Percentiles rank a stretch among this genome's conserved stretches.
Evolutionary conservation across 1,284 basidiomycete genomes (phyloP).

Genomic region (Lignosus rhinocerotis): DNA sequence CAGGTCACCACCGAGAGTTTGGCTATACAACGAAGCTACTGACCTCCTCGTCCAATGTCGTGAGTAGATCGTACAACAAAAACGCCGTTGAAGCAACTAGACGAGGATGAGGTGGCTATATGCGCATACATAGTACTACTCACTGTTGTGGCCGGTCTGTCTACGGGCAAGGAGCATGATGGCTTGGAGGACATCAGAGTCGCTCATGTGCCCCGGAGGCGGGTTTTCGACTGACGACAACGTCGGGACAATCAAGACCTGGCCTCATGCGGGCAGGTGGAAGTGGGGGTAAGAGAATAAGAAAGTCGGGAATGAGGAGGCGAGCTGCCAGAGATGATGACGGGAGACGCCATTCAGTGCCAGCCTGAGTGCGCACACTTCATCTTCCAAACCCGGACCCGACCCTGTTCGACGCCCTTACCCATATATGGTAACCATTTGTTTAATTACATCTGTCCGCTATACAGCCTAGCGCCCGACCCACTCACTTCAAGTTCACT

Average conservation of each 20-base stretch:
- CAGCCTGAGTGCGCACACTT: constrained; percentile 8
- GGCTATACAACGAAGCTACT: not conserved
- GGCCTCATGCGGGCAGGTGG: constrained; percentile 12
- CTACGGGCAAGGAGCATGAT: constrained; percentile 3
- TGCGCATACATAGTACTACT: not conserved
- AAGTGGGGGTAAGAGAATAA: not conserved
- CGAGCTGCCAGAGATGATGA: not conserved
- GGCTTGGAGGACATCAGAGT: constrained; percentile 9
- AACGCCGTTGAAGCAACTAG: constrained; percentile 13
- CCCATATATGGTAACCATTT: constrained; percentile 5
- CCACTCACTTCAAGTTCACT: too few species aligned
- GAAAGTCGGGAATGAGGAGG: not conserved
- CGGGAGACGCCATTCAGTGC: constrained; percentile 3
- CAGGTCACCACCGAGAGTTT: not conserved
- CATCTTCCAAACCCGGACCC: not conserved
- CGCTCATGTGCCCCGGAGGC: constrained; percentile 9
- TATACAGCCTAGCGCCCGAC: too few species aligned
- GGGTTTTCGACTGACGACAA: constrained; percentile 1
- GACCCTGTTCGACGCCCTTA: not conserved
- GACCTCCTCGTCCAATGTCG: constrained; percentile 21
- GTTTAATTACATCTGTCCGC: not conserved
- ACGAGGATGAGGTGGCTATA: not conserved
- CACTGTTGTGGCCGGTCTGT: constrained; percentile 6
- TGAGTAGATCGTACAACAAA: constrained; percentile 17
- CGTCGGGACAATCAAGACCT: not conserved